Percentiles rank a stretch among this genome's conserved stretches.
Conservation (phyloP, 2,329 filamentous ascomycete genomes). For the Uncinocarpus reesii region DNA sequence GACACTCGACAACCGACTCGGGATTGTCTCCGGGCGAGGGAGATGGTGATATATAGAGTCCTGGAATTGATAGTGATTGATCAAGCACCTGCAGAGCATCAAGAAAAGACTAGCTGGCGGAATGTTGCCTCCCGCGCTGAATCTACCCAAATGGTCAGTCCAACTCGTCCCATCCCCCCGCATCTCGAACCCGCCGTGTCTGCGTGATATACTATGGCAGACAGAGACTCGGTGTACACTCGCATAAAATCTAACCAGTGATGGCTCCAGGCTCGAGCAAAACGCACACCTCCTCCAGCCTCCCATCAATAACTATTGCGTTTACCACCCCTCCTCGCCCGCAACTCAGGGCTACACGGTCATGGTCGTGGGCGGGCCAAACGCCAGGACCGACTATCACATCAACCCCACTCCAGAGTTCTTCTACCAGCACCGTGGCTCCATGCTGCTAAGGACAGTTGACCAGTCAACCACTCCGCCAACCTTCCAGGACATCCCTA, state of each 20-base stretch:
- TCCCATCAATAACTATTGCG: conserved; percentile 94
- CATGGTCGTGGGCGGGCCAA: conserved; percentile 86
- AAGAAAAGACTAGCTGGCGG: not conserved
- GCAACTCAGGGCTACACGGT: conserved; percentile 92
- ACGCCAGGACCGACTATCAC: conserved; percentile 94
- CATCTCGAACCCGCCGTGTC: not conserved
- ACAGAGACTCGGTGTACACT: no score
- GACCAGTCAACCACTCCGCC: conserved; percentile 47
- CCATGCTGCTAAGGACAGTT: conserved; percentile 88
- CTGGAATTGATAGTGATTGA: no score
- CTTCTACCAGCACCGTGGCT: conserved; percentile 93
- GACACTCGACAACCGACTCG: no score
- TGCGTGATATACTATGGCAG: not conserved
- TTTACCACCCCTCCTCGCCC: conserved; percentile 57
- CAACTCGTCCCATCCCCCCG: not conserved
- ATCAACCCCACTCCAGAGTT: conserved; percentile 94
- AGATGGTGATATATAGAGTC: no score
- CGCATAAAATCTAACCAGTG: no score
- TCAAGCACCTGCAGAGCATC: no score
- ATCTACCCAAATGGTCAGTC: conserved; percentile 38
- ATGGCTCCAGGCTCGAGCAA: conserved; percentile 60
- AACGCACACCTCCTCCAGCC: conserved; percentile 89
- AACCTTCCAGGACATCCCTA: conserved; percentile 71
- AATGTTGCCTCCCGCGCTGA: conserved; percentile 34
- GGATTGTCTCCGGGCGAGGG: no score